These are phyloP conservation scores for Geosiphon pyriformis DNA, from an alignment of 192 early-diverging fungal genomes.

Conservation along the genomic window DNA sequence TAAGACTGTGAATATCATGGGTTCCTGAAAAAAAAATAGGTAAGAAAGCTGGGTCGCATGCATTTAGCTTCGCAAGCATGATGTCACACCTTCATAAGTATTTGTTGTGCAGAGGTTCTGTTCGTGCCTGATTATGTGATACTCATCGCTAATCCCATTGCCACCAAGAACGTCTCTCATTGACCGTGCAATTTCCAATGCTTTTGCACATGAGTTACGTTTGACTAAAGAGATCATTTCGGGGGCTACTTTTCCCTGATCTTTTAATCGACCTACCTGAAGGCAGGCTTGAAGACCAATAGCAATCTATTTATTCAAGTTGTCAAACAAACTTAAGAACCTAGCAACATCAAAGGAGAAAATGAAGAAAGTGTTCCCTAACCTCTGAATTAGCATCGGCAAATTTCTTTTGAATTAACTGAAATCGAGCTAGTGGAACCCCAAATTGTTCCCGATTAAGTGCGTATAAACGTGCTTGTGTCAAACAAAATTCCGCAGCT, in stretches of 20 bases:
- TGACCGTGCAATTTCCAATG: conserved; percentile 84
- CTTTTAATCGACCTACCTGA: conserved; percentile 91
- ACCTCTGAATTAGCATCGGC: conserved; percentile 88
- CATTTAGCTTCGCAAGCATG: background rate
- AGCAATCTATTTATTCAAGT: conserved; percentile 48
- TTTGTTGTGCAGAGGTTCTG: conserved; percentile 90
- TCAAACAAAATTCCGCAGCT: conserved; percentile 88
- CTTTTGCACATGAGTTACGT: conserved; percentile 93
- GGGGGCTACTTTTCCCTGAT: conserved; percentile 73
- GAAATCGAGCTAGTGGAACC: conserved; percentile 84
- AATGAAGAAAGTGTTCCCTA: background rate
- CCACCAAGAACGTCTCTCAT: conserved; percentile 92
- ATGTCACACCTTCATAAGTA: conserved; percentile 78
- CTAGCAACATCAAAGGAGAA: background rate
- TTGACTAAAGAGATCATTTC: conserved; percentile 98
- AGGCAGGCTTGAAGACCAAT: conserved; percentile 82
- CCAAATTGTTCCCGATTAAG: conserved; percentile 91
- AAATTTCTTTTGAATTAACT: conserved; percentile 95
- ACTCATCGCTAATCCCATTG: conserved; percentile 94
- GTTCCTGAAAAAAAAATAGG: conserved; percentile 47
- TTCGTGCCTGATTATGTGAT: conserved; percentile 92
- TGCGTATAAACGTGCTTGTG: conserved; percentile 85
- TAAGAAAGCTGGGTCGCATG: background rate
- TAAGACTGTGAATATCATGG: conserved; percentile 91
- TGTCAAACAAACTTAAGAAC: background rate